Percentiles rank a stretch among this genome's conserved stretches.
These are phyloP conservation scores for Cutaneotrichosporon cavernicola DNA, from an alignment of 1,284 basidiomycete genomes.

Conservation along the genomic window DNA sequence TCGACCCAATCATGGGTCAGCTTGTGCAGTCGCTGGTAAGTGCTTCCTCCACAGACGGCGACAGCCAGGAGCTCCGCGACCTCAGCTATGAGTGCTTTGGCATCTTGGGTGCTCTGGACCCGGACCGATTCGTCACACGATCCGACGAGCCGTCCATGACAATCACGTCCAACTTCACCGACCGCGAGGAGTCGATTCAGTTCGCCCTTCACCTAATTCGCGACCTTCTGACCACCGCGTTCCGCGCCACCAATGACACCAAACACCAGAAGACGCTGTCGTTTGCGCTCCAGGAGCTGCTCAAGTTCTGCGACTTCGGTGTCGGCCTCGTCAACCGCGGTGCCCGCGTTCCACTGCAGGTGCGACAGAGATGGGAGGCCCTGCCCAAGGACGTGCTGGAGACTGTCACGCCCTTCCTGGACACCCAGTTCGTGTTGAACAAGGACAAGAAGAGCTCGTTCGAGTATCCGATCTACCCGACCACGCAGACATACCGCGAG, in stretches of 20 bases:
- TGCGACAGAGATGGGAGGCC: constrained; percentile 68
- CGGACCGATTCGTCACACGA: constrained; percentile 68
- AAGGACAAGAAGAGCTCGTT: constrained; percentile 47
- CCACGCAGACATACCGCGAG: constrained; percentile 79
- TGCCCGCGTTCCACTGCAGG: constrained; percentile 63
- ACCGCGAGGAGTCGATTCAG: constrained; percentile 71
- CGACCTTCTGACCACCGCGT: constrained; percentile 86
- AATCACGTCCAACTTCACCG: constrained; percentile 77
- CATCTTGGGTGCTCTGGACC: constrained; percentile 91
- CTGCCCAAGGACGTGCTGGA: constrained; percentile 83
- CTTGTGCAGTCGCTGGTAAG: constrained; percentile 69
- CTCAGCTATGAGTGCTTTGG: constrained; percentile 88
- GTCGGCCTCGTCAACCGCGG: constrained; percentile 51
- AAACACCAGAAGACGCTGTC: constrained; percentile 87
- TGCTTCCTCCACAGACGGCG: constrained; percentile 72
- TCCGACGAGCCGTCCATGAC: constrained; percentile 65
- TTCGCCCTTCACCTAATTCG: constrained; percentile 86
- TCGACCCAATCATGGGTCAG: constrained; percentile 72
- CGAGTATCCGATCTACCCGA: constrained; percentile 69
- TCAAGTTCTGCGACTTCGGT: constrained; percentile 84
- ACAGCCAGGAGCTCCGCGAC: constrained; percentile 63
- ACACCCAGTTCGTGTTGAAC: constrained; percentile 63
- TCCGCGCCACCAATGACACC: constrained; percentile 89
- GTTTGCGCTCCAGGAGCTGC: constrained; percentile 88
- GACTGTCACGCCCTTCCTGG: constrained; percentile 82